Base-by-base conservation (phyloP, 1,139 yeast species). In the Magnusiomyces tetraspermus region DNA sequence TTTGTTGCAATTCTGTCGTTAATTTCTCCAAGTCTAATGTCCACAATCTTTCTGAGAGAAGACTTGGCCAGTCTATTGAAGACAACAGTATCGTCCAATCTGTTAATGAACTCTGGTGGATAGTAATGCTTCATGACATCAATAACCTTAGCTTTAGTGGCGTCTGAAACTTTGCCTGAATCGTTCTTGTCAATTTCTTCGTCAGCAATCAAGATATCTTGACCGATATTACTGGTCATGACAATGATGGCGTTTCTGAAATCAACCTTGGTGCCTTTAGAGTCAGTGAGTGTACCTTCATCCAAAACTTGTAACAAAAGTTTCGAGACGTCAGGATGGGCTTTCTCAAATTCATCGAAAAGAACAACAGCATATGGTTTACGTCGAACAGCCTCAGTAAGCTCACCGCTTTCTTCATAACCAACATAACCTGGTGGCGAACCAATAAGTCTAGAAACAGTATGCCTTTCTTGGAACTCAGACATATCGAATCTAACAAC, bases 351-450 rank as follows among this genome's bases (percentile, higher is more conserved):
- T 70, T 92, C 98, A 69, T 92, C 98, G 68, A 92, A 92, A 56
- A 92, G 73, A 1, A 92, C 84, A 44, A 92, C 96, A 0, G 97
- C 78, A 61, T 92, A 92, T 19, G 98, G 98, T 63, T 88, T 90
- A 62, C 97, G 79, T 66, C 96, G 79, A 15, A 92, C 94, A 2
- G 96, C 96, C 68, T 92, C 97, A 0, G 98, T 92, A 58, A 92
- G 75, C 67, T 92, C 97, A 51, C 98, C 98, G 45, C 79, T 73
- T 60, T 85, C 94, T 63, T 92, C 98, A 69, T 89, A 90, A 48
- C 97, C 95, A 36, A 92, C 97, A 66, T 92, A 92, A 10, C 97
- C 97, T 17, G 98, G 98, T 6, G 98, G 98, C 0, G 97, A 92
- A 48, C 98, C 98, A 61, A 92, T 88, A 56, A 92, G 76, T 59